Base-by-base conservation (phyloP, 2,329 filamentous ascomycete genomes). In the Neophaeococcomyces aloes region DNA sequence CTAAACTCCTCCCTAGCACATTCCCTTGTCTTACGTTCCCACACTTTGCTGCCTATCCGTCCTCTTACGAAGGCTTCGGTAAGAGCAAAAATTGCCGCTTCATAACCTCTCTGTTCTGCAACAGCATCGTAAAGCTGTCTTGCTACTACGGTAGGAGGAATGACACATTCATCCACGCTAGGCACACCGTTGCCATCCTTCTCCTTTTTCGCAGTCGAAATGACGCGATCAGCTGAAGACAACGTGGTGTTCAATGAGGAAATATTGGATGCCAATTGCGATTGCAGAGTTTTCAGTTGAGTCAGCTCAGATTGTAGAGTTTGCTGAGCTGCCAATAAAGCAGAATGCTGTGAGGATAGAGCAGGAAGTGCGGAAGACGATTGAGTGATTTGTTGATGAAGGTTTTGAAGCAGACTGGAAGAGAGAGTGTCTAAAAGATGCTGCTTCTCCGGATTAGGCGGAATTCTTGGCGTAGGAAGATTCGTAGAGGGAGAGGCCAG, bases 391-490 rank as follows among this genome's bases (percentile, higher is more conserved):
- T 79, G 81, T 37, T 75, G 74, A 48, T 79, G 77, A 13, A 88
- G 79, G 49, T 84, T 79, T 30, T 75, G 67, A 43, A 79, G 71
- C 2, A 96, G 69, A 0, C 79, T 76, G 44, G 74, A 70, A 29
- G 81, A 86, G 23, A 96, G 74, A 34, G 87, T 83, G 42, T 75
- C 74, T 2, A 94, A 72, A 13, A 96, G 75, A 15, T 83, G 81
- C 61, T 96, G 87, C 60, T 94, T 95, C 64, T 96, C 86, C 0
- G 91, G 91, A 57, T 98, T 98, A 0, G 87, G 88, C 0, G 91
- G 89, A 25, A 95, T 86, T 0, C 89, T 88, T 0, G 91, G 89
- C 1, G 86, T 78, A 4, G 81, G 72, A 6, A 78, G 59, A 17
- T 72, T 66, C 40, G 59, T 58, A 4, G 60, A 13, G 56, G 36